Conservation (phyloP, 192 early-diverging fungal genomes). For the Backusella circina region DNA sequence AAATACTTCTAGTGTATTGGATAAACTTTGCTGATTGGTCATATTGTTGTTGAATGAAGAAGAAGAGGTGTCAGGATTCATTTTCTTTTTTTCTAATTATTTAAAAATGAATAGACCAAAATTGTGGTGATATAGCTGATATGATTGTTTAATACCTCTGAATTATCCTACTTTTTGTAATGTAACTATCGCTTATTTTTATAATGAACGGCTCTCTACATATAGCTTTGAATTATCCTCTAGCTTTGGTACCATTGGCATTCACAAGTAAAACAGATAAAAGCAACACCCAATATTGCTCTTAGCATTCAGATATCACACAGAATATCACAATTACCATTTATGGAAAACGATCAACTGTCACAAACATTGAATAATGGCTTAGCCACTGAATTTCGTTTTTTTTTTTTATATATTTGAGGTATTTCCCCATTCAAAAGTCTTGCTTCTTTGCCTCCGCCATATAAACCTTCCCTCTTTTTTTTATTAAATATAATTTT, state of each 20-base stretch:
- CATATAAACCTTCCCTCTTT: neutral
- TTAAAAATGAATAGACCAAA: neutral
- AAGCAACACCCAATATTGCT: no score
- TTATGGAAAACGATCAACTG: neutral
- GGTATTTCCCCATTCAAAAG: neutral
- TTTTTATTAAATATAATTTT: neutral
- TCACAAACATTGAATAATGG: neutral
- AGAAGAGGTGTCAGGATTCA: neutral
- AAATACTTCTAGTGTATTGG: neutral
- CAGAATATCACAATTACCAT: no score
- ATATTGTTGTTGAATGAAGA: neutral
- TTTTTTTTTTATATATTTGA: neutral
- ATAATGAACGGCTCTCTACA: no score
- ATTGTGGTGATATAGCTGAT: neutral
- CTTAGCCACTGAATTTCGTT: neutral
- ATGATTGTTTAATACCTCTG: neutral
- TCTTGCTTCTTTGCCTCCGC: neutral
- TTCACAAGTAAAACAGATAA: no score
- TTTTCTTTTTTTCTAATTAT: neutral
- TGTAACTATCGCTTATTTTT: no score
- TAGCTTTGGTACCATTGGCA: no score
- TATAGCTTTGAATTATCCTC: no score
- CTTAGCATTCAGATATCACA: no score
- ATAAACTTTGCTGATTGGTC: neutral
- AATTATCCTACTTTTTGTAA: no score